phyloP scores from a whole-genome alignment of 306 rosid genomes.

The Vigna radiata region DNA sequence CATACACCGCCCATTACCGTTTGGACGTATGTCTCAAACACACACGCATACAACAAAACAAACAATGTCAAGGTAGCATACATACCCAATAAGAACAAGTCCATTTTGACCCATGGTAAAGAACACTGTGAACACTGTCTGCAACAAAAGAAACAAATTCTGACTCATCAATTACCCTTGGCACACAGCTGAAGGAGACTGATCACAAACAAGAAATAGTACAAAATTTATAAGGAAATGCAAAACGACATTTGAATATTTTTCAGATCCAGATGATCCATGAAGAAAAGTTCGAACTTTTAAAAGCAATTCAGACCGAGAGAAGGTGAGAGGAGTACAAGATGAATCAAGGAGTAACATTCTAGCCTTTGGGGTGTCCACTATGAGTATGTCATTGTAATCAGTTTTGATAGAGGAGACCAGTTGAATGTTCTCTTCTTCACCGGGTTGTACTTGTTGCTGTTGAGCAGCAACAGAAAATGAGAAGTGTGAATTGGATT shows the following conservation, averaged over 20 bases:
- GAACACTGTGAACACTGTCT: constrained; percentile 88
- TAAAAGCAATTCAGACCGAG: background rate
- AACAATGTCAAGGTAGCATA: constrained; percentile 40
- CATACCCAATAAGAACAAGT: constrained; percentile 88
- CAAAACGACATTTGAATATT: constrained; percentile 10
- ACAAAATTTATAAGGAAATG: constrained; percentile 1
- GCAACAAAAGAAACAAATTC: constrained; percentile 38
- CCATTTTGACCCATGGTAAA: constrained; percentile 81
- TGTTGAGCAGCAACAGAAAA: constrained; percentile 27
- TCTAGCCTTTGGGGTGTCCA: constrained; percentile 72
- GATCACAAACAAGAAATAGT: background rate
- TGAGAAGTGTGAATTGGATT: constrained; percentile 27
- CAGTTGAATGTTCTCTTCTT: constrained; percentile 64
- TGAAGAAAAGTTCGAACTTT: constrained; percentile 38
- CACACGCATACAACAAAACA: constrained; percentile 5
- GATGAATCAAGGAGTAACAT: constrained; percentile 85
- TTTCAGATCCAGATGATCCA: constrained; percentile 13
- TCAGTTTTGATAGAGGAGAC: constrained; percentile 54
- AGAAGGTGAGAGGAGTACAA: constrained; percentile 43
- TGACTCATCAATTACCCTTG: constrained; percentile 4
- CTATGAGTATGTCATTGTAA: constrained; percentile 75
- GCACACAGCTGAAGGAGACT: constrained; percentile 13
- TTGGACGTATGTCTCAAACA: background rate
- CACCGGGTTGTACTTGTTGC: background rate
- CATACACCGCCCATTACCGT: constrained; percentile 1